Base-by-base conservation (phyloP, 192 early-diverging fungal genomes). In the Backusella macrospora region DNA sequence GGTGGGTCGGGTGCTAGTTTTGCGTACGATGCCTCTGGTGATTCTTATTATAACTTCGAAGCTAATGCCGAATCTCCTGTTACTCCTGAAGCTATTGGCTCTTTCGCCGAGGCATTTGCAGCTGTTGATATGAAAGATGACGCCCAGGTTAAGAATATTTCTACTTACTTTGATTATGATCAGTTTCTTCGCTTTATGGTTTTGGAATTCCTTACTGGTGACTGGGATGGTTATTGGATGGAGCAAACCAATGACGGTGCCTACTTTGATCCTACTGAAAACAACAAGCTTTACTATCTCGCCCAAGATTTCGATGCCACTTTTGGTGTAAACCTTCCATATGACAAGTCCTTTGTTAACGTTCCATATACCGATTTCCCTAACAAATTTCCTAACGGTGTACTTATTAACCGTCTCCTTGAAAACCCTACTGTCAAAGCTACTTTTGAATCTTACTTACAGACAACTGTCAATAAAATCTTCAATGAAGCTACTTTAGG, bases 201-300 rank as follows among this genome's bases (percentile, higher is more conserved):
- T 12, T 42, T 85, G 16, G 84, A 85, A 75, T 85, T 81, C 72
- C 69, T 85, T 5, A 79, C 81, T 44, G 84, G 77, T 39, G 18
- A 79, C 67, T 85, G 84, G 84, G 84, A 85, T 64, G 84, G 73
- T 38, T 85, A 85, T 72, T 85, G 84, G 84, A 74, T 74, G 73
- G 15, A 40, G 10, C 81, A 85, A 45, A 81, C 77, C 47, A 85
- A 85, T 65, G 74, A 76, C 64, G 84, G 81, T 70, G 79, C 82
- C 16, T 85, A 83, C 69, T 80, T 77, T 16, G 84, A 85, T 37
- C 67, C 73, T 29, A 72, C 69, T 14, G 75, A 78, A 49, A 76
- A 71, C 13, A 71, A 80, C 49, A 78, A 76, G 43, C 81, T 80
- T 76, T 83, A 76, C 62, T 85, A 78, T 65, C 62, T 85, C 8